Evolutionary conservation across 2,329 filamentous ascomycete genomes (phyloP).

Genomic region (Xenoacremonium recifei): DNA sequence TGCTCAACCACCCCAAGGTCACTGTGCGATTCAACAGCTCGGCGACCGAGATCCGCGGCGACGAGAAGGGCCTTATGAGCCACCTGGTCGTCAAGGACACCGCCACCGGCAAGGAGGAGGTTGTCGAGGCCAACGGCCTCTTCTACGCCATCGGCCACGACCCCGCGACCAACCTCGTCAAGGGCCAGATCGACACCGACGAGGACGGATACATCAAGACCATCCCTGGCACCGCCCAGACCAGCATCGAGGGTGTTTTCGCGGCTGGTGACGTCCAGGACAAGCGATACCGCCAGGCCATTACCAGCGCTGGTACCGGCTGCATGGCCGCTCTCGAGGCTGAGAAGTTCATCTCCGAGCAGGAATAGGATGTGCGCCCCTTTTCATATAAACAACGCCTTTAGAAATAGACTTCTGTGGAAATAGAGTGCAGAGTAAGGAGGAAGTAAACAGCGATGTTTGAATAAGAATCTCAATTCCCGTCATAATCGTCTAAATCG

Average conservation of each 20-base stretch:
- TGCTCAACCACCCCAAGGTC: constrained; percentile 83
- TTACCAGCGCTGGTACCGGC: constrained; percentile 92
- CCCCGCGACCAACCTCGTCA: constrained; percentile 86
- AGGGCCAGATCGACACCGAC: constrained; percentile 86
- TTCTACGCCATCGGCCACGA: constrained; percentile 99
- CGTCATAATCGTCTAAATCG: no score
- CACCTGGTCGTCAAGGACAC: constrained; percentile 81
- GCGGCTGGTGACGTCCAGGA: constrained; percentile 98
- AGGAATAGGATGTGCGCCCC: constrained; percentile 46
- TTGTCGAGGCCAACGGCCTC: constrained; percentile 84
- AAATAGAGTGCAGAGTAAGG: no score
- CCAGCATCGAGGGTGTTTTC: constrained; percentile 88
- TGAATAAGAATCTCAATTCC: no score
- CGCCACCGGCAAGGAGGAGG: constrained; percentile 72
- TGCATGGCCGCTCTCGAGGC: constrained; percentile 95
- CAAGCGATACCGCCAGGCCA: constrained; percentile 95
- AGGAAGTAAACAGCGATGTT: constrained; percentile 5
- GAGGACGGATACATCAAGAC: constrained; percentile 89
- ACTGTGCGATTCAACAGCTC: constrained; percentile 84
- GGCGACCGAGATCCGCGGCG: constrained; percentile 80
- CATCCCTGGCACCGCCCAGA: constrained; percentile 82
- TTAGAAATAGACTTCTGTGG: constrained; percentile 21
- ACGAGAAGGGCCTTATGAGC: constrained; percentile 83
- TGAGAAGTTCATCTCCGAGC: constrained; percentile 86
- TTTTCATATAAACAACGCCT: constrained; percentile 10